Evolutionary conservation across 2,329 filamentous ascomycete genomes (phyloP).

Genomic region (Arthroderma sp.): DNA sequence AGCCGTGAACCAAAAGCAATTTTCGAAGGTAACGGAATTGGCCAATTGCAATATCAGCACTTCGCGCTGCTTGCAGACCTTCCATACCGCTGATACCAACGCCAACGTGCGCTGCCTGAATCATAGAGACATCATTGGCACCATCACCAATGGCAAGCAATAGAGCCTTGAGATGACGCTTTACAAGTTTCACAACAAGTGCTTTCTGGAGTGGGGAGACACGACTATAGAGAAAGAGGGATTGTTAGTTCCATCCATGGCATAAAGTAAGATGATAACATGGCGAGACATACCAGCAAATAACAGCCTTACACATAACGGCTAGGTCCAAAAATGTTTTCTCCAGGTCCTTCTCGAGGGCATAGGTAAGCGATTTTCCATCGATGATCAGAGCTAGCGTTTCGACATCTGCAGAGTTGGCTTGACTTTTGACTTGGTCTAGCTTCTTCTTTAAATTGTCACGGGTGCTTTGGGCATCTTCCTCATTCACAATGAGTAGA

Average conservation of each 20-base stretch:
- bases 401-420: constrained; percentile 52
- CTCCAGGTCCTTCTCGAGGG: constrained; percentile 85
- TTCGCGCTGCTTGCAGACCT: constrained; percentile 89
- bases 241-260: constrained; percentile 14
- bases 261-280: no score
- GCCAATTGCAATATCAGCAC: constrained; percentile 87
- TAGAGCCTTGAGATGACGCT: constrained; percentile 82
- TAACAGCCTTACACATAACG: constrained; percentile 94
- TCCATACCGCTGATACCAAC: constrained; percentile 95
- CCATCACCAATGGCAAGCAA: constrained; percentile 93
- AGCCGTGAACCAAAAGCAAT: constrained; percentile 82
- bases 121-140: constrained; percentile 99
- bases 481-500: constrained; percentile 89
- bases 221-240: constrained; percentile 44
- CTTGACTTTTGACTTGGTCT: constrained; percentile 76
- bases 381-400: constrained; percentile 87
- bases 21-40: constrained; percentile 95
- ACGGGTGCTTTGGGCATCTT: constrained; percentile 61
- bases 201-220: constrained; percentile 96
- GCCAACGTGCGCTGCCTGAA: constrained; percentile 94
- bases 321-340: constrained; percentile 88
- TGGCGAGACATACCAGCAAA: constrained; percentile 54
- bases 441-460: constrained; percentile 90
- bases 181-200: constrained; percentile 93
- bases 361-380: constrained; percentile 86